Evolutionary conservation across 164 flowering plant species (phyloP), one percentile per base, ranked within the genome.

Genomic region (Tinospora cordifolia): DNA sequence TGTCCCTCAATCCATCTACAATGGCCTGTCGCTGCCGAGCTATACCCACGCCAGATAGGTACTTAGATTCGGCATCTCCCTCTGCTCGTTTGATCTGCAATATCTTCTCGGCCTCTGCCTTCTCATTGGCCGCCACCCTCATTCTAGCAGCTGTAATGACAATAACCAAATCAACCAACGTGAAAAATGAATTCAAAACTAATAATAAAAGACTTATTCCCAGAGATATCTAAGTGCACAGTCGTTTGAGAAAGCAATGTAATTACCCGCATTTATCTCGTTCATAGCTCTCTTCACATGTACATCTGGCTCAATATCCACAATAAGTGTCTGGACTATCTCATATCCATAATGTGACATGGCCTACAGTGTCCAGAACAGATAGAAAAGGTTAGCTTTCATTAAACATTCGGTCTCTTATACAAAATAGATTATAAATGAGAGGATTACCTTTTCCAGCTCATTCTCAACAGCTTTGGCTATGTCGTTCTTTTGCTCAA

Each of bases 11-110:
- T 54, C 97, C 97, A 64, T 90, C 97, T 0, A 90, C 97, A 59
- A 90, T 90, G 68, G 97, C 97, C 73, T 90, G 97, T 26, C 96
- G 84, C 80, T 90, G 96, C 30, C 93, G 78, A 34, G 96, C 91
- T 65, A 90, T 81, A 9, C 96, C 96, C 49, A 90, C 76, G 15
- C 96, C 96, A 19, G 91, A 73, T 22, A 90, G 79, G 71, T 87
- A 90, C 70, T 88, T 88, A 14, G 93, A 76, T 75, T 90, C 96
- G 0, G 96, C 93, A 1, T 90, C 92, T 78, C 93, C 93, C 68
- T 88, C 96, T 0, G 93, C 96, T 62, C 85, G 75, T 83, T 90
- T 90, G 39, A 90, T 88, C 81, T 88, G 93, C 76, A 88, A 49
- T 49, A 88, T 87, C 81, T 90, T 88, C 80, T 88, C 93, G 25